A percentile compares a stretch with the other conserved stretches of the same genome.
Conservation (phyloP, 495 filamentous ascomycete genomes). For the Friedmanniomyces simplex region DNA sequence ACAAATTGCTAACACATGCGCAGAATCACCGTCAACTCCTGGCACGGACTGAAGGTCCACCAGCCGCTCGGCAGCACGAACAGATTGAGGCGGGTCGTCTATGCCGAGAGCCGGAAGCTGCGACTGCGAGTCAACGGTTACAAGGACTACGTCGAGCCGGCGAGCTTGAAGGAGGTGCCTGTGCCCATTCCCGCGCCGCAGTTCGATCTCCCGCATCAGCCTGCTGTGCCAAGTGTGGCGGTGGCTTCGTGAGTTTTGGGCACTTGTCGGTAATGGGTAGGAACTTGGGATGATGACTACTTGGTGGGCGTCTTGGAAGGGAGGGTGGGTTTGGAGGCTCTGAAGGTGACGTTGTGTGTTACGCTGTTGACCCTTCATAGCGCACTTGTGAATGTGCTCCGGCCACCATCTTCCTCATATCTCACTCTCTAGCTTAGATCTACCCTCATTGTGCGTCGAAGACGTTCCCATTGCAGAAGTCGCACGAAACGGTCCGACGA, state of each 20-base stretch:
- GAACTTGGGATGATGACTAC: no score
- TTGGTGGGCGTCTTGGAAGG: no score
- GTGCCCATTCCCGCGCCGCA: slow-evolving; percentile 13
- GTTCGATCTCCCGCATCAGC: slow-evolving; percentile 12
- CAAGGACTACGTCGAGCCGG: slow-evolving; percentile 19
- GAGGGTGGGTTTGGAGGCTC: no score
- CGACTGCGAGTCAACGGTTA: slow-evolving; percentile 18
- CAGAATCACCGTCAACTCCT: slow-evolving; percentile 37
- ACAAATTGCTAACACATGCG: background rate
- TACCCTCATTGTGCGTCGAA: no score
- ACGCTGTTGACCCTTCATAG: no score
- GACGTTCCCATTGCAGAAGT: no score
- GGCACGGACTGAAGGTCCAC: slow-evolving; percentile 36
- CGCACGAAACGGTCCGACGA: no score
- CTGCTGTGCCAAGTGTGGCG: background rate
- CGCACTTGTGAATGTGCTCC: no score
- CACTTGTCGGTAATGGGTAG: background rate
- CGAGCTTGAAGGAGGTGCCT: slow-evolving; percentile 14
- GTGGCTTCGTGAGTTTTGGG: slow-evolving; percentile 4
- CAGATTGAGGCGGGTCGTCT: slow-evolving; percentile 34
- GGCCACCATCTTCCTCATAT: no score
- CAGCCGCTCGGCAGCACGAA: slow-evolving; percentile 38
- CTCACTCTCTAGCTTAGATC: no score
- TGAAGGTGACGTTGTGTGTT: no score
- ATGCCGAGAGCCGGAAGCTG: slow-evolving; percentile 23